A percentile compares a stretch with the other conserved stretches of the same genome.
Evolutionary conservation across 345 rosid species (phyloP).

Genomic region (Psidium guajava): DNA sequence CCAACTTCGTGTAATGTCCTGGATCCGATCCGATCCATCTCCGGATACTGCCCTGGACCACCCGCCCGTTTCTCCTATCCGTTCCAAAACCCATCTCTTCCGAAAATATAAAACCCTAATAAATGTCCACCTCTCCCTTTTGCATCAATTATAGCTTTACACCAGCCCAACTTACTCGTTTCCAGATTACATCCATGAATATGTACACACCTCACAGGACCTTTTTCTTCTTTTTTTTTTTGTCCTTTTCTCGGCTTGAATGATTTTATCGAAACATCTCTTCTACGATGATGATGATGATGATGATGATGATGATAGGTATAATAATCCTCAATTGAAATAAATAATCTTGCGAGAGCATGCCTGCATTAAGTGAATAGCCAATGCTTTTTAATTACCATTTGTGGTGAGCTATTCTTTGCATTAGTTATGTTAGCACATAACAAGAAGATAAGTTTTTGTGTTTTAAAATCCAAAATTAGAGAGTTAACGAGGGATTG

Average conservation of each 20-base stretch:
- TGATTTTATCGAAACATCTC: not conserved
- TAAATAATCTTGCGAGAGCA: not conserved
- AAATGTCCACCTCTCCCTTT: not conserved
- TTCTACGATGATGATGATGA: accelerated
- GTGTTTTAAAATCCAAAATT: not conserved
- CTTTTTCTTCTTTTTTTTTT: not conserved
- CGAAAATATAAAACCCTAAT: not conserved
- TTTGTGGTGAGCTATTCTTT: not conserved
- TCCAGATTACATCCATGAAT: not conserved
- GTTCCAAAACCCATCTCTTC: not conserved
- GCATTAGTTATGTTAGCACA: not conserved
- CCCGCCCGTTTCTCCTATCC: not conserved
- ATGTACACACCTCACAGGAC: accelerated
- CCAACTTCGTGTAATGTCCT: not conserved
- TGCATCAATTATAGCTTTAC: not conserved
- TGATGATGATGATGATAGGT: accelerated
- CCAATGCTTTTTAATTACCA: not conserved
- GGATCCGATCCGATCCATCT: not conserved
- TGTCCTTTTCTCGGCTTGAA: accelerated
- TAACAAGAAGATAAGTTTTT: accelerated
- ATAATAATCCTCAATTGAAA: not conserved
- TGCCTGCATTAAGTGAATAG: not conserved
- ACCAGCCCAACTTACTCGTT: not conserved
- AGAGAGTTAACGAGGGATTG: not conserved
- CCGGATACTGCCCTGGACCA: not conserved